These are phyloP conservation scores for Leccinum pellstonianum DNA, from an alignment of 768 basidiomycete genomes.

Conservation along the genomic window DNA sequence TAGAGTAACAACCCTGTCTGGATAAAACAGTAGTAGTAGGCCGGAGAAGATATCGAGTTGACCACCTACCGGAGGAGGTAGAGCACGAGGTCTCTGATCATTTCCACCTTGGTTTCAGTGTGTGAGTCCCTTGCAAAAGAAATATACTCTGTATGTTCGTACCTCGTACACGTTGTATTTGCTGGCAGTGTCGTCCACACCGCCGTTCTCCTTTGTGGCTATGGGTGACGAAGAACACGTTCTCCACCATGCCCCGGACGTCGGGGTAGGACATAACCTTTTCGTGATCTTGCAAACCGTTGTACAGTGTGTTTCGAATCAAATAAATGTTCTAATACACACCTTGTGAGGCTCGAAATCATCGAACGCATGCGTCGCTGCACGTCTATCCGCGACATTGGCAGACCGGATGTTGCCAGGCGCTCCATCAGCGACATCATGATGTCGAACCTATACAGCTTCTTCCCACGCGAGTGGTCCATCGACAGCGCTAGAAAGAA, in stretches of 20 bases:
- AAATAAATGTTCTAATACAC: neutral
- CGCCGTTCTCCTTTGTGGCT: constrained; percentile 55
- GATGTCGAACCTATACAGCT: constrained; percentile 63
- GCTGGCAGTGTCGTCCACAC: constrained; percentile 44
- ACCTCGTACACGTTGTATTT: constrained; percentile 33
- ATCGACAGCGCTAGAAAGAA: constrained; percentile 55
- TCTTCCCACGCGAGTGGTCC: constrained; percentile 55
- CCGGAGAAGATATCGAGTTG: too few species aligned
- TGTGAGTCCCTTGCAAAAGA: constrained; percentile 1
- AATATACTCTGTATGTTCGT: constrained; percentile 37
- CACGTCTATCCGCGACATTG: constrained; percentile 69
- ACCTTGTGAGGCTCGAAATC: constrained; percentile 53
- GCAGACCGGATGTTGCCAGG: constrained; percentile 48
- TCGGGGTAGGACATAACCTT: constrained; percentile 49
- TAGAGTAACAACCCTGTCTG: too few species aligned
- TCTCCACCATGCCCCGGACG: constrained; percentile 60
- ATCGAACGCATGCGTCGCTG: constrained; percentile 71
- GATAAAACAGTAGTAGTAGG: too few species aligned
- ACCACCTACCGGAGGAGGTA: constrained; percentile 33
- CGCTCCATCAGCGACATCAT: constrained; percentile 68
- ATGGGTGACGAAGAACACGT: constrained; percentile 70
- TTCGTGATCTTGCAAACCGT: constrained; percentile 53
- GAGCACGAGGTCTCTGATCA: constrained; percentile 53
- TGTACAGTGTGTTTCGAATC: constrained; percentile 49
- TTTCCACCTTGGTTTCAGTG: constrained; percentile 32